Evolutionary conservation across 1,284 basidiomycete genomes (phyloP), one percentile per base, ranked within the genome.

Genomic region (Ganoderma leucocontextum): DNA sequence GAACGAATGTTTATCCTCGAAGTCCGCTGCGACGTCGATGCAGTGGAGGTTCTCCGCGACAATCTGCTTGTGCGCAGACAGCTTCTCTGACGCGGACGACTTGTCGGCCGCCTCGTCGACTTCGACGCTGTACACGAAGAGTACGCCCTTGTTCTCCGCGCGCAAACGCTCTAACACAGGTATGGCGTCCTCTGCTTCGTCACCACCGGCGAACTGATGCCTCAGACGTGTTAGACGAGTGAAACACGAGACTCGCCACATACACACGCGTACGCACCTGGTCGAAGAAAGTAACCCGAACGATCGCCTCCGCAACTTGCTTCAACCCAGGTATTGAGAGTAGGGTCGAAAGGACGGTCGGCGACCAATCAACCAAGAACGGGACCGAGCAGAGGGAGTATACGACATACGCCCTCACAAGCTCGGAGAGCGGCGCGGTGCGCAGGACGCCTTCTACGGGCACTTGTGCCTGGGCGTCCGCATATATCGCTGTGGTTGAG

Each of bases 51-150:
- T 92, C 80, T 96, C 94, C 35, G 88, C 80, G 2, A 94, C 85
- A 66, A 91, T 87, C 38, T 82, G 86, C 76, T 91, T 89, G 78
- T 91, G 82, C 13, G 82, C 78, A 52, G 74, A 62, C 35, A 52
- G 35, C 19, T 65, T 19, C 73, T 73, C 35, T 60, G 73, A 55
- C 3, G 53, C 15, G 29, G 62, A 52, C 6, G 62, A 57, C 73
- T 70, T 70, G 64, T 69, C 67, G 58, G 73, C 81, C 15, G 82
- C 80, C 73, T 90, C 87, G 72, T 94, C 89, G 17, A 94, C 94
- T 80, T 97, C 95, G 41, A 95, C 95, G 59, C 91, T 93, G 81
- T 97, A 97, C 41, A 88, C 91, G 73, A 98, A 88, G n/a, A 97
- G 82, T 17, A 87, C 84, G 8, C 95, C 96, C 72, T 92, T 92